A percentile compares a stretch with the other conserved stretches of the same genome.
Evolutionary conservation across 805 yeast genomes (phyloP).

Genomic region (Zygosaccharomyces pseudorouxii): DNA sequence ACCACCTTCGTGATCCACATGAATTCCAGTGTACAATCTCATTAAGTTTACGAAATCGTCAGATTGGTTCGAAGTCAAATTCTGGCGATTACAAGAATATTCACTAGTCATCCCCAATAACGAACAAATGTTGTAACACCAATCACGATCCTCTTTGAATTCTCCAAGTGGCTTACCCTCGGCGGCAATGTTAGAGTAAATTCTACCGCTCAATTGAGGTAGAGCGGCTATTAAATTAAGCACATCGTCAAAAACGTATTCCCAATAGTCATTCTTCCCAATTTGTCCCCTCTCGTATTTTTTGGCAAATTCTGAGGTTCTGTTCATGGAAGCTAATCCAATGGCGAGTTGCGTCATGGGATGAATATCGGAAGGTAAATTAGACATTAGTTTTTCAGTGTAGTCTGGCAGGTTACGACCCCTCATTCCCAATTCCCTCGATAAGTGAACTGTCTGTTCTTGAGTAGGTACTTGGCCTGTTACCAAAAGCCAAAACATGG

Average conservation of each 20-base stretch:
- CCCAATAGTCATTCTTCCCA: conserved; percentile 69
- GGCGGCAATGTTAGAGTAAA: conserved; percentile 57
- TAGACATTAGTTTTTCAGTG: conserved; percentile 54
- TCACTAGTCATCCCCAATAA: conserved; percentile 53
- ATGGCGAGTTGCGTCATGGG: conserved; percentile 83
- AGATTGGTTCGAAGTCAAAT: conserved; percentile 38
- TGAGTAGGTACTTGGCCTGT: conserved; percentile 68
- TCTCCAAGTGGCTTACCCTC: conserved; percentile 53
- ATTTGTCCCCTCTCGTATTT: conserved; percentile 65
- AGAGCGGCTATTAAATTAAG: conserved; percentile 65
- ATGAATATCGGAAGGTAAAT: conserved; percentile 63
- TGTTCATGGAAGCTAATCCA: conserved; percentile 68
- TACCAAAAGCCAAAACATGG: conserved; percentile 72
- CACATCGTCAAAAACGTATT: conserved; percentile 66
- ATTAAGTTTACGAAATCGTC: conserved; percentile 62
- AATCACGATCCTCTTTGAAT: conserved; percentile 54
- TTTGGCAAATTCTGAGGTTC: conserved; percentile 64
- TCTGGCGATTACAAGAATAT: conserved; percentile 32
- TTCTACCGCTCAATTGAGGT: conserved; percentile 70
- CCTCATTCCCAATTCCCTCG: conserved; percentile 59
- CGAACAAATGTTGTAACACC: conserved; percentile 66
- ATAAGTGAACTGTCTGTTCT: conserved; percentile 52
- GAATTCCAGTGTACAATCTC: conserved; percentile 69
- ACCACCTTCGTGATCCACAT: conserved; percentile 82
- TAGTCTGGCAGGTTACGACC: conserved; percentile 57